Evolutionary conservation across 2,329 filamentous ascomycete species (phyloP), one percentile per base, ranked within the genome.

Genomic region (Colletotrichum tofieldiae): DNA sequence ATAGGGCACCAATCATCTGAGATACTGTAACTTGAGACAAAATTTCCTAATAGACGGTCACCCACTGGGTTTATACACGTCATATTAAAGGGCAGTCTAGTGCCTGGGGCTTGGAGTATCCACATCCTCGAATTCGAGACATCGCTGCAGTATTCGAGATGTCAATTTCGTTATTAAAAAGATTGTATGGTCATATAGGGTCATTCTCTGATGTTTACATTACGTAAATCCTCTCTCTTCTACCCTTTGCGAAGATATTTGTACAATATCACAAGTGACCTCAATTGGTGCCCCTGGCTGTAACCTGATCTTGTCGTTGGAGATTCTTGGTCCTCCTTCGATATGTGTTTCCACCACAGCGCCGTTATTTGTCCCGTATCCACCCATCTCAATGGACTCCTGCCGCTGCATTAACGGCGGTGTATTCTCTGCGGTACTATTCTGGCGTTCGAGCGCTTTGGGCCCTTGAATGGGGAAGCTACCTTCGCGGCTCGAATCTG

Each of bases 251-350:
- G 70, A 65, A 9, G 59, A 20, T 39, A 60, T 5, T 47, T 71
- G 70, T 26, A 72, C 66, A 43, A 71, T 65, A 23, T 70, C 70
- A 26, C 37, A 54, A 18, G 58, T 59, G 52, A 72, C 37, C n/a
- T 60, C 54, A 18, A 72, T 72, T 14, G 70, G 66, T 2, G 51
- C 66, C 1, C 51, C 20, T 16, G 45, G 14, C 12, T 69, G 45
- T 11, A 29, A n/a, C 37, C 16, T 49, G 16, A 12, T 20, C 20
- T 54, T 41, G 3, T 65, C 45, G 35, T 52, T 37, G 43, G 26
- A 35, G 18, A 35, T 12, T 8, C 49, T 43, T 18, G 16, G 20
- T n/a, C 58, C 54, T 2, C 60, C 60, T 32, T 60, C 66, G 41
- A 72, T 72, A 12, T 32, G 60, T 8, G 70, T 72, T 47, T 70